Conservation (phyloP, 192 early-diverging fungal species). For the Linnemannia exigua region DNA sequence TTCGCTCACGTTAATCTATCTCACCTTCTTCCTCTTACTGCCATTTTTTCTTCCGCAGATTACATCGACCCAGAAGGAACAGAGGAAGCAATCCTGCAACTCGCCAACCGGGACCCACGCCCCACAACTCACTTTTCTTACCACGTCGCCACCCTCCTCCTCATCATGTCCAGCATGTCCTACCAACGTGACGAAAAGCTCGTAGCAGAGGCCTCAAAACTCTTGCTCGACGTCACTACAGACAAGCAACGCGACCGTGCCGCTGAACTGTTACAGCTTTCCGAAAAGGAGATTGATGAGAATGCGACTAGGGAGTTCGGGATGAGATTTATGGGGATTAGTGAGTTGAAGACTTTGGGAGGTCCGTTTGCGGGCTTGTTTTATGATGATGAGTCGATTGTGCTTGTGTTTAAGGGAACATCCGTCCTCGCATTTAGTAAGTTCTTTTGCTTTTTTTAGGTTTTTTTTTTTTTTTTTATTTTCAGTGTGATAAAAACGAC, state of each 20-base stretch:
- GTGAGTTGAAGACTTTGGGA: conserved; percentile 65
- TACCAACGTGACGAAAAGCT: conserved; percentile 63
- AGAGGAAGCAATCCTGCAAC: conserved; percentile 36
- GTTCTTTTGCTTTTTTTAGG: background rate
- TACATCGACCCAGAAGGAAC: conserved; percentile 49
- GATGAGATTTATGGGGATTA: conserved; percentile 59
- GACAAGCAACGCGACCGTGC: conserved; percentile 21
- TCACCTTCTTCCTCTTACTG: background rate
- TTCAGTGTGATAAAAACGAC: background rate
- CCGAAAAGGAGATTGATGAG: conserved; percentile 53
- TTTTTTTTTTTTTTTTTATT: background rate
- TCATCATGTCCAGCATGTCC: conserved; percentile 60
- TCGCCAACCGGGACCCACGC: background rate
- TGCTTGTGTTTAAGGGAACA: conserved; percentile 65
- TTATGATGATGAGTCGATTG: conserved; percentile 59
- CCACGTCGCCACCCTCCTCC: conserved; percentile 62
- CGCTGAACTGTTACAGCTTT: conserved; percentile 39
- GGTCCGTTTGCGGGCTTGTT: conserved; percentile 67
- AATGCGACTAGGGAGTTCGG: conserved; percentile 36
- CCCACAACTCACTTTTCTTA: conserved; percentile 35
- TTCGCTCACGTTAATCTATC: no score
- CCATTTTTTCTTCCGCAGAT: conserved; percentile 14
- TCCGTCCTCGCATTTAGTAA: conserved; percentile 56
- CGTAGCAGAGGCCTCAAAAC: conserved; percentile 60
- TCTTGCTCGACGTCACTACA: conserved; percentile 22